phyloP scores from a whole-genome alignment of 73 alveolate species.

The Effrenium voratum region DNA sequence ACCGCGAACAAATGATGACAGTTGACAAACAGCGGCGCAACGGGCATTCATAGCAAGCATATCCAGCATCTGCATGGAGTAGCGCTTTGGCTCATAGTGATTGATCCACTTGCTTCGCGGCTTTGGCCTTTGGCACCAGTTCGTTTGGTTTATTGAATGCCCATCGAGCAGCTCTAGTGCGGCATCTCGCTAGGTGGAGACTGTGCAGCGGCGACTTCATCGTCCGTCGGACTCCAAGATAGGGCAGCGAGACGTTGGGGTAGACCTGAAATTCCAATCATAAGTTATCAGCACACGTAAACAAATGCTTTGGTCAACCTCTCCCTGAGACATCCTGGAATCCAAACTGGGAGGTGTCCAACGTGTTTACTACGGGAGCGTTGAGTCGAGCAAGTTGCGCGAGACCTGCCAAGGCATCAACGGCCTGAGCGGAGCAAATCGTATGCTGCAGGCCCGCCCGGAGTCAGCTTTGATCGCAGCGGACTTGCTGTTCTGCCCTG shows the following conservation, averaged over 20 bases:
- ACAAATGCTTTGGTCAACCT: background rate
- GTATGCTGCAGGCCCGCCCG: constrained; percentile 42
- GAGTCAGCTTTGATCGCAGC: background rate
- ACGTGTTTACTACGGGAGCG: no score
- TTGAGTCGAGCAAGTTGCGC: no score
- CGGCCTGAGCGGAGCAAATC: constrained; percentile 57
- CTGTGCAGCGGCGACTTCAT: constrained; percentile 80
- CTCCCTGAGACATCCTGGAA: background rate
- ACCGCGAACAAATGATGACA: no score
- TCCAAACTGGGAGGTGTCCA: no score
- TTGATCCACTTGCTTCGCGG: no score
- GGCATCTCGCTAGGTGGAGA: constrained; percentile 25
- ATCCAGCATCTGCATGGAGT: no score
- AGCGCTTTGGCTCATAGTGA: no score
- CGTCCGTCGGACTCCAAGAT: constrained; percentile 8
- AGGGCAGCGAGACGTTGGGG: no score
- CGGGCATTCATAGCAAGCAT: no score
- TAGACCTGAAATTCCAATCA: background rate
- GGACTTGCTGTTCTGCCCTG: background rate
- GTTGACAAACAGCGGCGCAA: no score
- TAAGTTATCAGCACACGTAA: background rate
- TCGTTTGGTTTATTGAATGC: background rate
- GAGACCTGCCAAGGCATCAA: constrained; percentile 44
- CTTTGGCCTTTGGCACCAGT: background rate
- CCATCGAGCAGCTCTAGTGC: background rate